These are phyloP conservation scores for Fragilaria crotonensis DNA, from an alignment of 108 stramenopile genomes.

Conservation along the genomic window DNA sequence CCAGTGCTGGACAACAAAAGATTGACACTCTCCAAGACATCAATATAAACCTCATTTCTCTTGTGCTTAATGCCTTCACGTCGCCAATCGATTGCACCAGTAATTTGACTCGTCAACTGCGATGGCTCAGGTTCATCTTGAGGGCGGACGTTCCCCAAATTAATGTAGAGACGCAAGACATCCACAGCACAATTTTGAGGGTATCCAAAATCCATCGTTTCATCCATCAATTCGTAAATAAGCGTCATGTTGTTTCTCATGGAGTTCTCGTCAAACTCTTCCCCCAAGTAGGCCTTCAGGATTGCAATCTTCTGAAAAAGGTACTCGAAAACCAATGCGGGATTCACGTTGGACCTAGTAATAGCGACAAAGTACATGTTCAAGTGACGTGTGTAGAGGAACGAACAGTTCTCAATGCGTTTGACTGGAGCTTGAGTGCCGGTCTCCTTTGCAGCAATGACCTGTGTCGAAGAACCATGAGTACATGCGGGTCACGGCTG, in stretches of 20 bases:
- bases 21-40: constrained; percentile 96
- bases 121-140: constrained; percentile 75
- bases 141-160: constrained; percentile 83
- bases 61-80: constrained; percentile 97
- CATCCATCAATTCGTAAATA: constrained; percentile 98
- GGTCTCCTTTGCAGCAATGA: constrained; percentile 95
- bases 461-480: no score
- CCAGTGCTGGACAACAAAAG: constrained; percentile 90
- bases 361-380: constrained; percentile 98
- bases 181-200: constrained; percentile 98
- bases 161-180: constrained; percentile 95
- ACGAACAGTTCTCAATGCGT: constrained; percentile 92
- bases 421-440: constrained; percentile 92
- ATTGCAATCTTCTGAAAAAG: constrained; percentile 91
- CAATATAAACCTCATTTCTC: constrained; percentile 99
- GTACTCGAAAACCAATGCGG: constrained; percentile 96
- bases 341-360: constrained; percentile 95
- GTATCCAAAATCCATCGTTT: constrained; percentile 98
- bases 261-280: constrained; percentile 93
- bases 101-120: constrained; percentile 92
- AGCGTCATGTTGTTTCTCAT: constrained; percentile 98
- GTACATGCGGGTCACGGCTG: no score
- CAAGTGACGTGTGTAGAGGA: constrained; percentile 93
- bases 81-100: constrained; percentile 98
- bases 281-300: constrained; percentile 95